Base-by-base conservation (phyloP, 1,284 basidiomycete genomes). In the Malassezia equina region DNA sequence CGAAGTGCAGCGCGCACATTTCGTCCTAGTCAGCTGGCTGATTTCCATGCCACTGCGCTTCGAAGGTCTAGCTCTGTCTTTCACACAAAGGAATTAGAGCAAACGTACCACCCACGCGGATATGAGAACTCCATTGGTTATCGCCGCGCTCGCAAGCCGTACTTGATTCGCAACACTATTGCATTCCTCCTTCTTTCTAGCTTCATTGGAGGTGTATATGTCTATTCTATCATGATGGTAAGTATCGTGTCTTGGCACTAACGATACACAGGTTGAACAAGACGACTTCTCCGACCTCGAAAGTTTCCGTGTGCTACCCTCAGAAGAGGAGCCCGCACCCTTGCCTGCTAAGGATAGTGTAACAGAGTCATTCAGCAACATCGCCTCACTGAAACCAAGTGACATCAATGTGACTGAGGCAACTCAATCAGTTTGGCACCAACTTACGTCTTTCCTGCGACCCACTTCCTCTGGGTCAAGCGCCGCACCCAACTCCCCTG, bases 271-370 rank as follows among this genome's bases (percentile, higher is more conserved):
- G 53, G 54, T 57, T 17, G 55, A 57, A 28, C 55, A 57, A 23
- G 55, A 57, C 19, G 55, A 57, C 45, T 57, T 57, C 28, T 57
- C 55, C 15, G 55, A 57, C 17, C 36, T 57, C 8, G 55, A 57
- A 34, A 47, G 27, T 29, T 47, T 51, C 21, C 49, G 55, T 17
- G 49, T 52, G 12, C 12, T 31, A n/a, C 53, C 53, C 15, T 15
- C 24, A 13, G 41, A 43, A 13, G 41, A 43, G 24, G 41, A 43
- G 11, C 7, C 13, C 7, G 12, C n/a, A 24, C 41, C 23, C 13
- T 1, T 7, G 1, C 7, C 41, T 13, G 17, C 11, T 13, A 27
- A 43, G 41, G 27, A n/a, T n/a, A 25, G n/a, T 7, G 8, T 19
- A 9, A 9, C 36, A 15, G n/a, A 19, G 15, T 7, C 36, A 21